Base-by-base conservation (phyloP, 2,329 filamentous ascomycete genomes). In the Ilyonectria robusta region DNA sequence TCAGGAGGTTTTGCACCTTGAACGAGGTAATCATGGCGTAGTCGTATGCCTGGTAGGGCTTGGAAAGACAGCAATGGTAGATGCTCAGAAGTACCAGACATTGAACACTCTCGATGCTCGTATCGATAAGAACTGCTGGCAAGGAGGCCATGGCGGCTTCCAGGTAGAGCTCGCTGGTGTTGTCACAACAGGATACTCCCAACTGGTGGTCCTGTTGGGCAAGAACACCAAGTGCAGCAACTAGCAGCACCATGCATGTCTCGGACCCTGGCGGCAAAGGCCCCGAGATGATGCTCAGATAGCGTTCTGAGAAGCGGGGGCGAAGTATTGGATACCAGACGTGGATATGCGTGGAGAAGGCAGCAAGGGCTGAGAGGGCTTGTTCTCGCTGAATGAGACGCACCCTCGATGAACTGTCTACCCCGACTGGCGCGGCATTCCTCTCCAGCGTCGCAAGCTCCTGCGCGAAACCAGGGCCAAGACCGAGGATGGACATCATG, bases 311-410 rank as follows among this genome's bases (percentile, higher is more conserved):
- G 15, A 59, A 64, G n/a, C 47, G 21, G 19, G 40, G 55, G 40
- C 44, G 59, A 29, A 62, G 59, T 29, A 62, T 47, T 19, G 59
- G 59, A 47, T 62, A 62, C 59, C 59, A 62, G 40, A 62, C 19
- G 59, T 62, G 59, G 59, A 62, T n/a, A 29, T 62, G 50, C n/a
- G 59, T 19, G 59, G 59, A 62, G 29, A 62, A 62, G 59, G 59
- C 50, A 26, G 59, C 59, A 31, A 62, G 48, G n/a, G 59, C 59
- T 55, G 59, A 62, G 17, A 62, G 29, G 50, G 50, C 59, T 55
- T 62, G 48, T 19, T 62, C 35, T 48, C 15, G 37, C 50, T 47
- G 59, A 10, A 62, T 62, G 50, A 62, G 50, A 35, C 59, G 59
- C 50, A 62, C 40, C 21, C 59, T 62, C 50, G 29, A 47, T 55